phyloP scores from a whole-genome alignment of 345 rosid species.

The Citrus australasica region DNA sequence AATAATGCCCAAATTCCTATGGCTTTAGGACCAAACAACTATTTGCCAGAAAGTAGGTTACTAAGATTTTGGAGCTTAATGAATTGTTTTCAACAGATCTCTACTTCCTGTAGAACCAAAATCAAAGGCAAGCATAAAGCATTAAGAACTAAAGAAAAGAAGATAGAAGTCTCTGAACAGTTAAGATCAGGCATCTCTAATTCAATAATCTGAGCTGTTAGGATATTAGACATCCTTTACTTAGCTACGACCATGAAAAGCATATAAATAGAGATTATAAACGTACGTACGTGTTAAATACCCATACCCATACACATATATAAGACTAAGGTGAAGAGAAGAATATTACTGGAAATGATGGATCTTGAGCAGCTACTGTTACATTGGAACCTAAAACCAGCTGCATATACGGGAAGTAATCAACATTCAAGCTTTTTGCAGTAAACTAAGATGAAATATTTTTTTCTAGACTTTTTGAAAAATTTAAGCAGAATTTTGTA shows the following conservation, averaged over 20 bases:
- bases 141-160: background rate
- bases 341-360: conserved; percentile 47
- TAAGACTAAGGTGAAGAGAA: conserved; percentile 1
- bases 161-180: background rate
- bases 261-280: background rate
- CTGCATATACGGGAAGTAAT: conserved; percentile 28
- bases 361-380: conserved; percentile 43
- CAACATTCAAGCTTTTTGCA: background rate
- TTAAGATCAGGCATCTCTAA: background rate
- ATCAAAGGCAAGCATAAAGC: background rate
- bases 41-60: background rate
- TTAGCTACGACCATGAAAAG: too few species aligned
- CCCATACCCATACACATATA: background rate
- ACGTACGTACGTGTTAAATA: background rate
- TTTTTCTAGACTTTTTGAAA: background rate
- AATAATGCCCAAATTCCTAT: background rate
- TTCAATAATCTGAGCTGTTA: background rate
- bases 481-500: background rate
- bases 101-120: background rate
- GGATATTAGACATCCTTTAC: background rate
- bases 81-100: background rate
- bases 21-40: background rate
- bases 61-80: background rate
- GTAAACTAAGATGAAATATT: background rate
- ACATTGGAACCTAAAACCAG: conserved; percentile 40